phyloP scores from a whole-genome alignment of 176 grass and related monocot genomes.

The Themeda triandra region DNA sequence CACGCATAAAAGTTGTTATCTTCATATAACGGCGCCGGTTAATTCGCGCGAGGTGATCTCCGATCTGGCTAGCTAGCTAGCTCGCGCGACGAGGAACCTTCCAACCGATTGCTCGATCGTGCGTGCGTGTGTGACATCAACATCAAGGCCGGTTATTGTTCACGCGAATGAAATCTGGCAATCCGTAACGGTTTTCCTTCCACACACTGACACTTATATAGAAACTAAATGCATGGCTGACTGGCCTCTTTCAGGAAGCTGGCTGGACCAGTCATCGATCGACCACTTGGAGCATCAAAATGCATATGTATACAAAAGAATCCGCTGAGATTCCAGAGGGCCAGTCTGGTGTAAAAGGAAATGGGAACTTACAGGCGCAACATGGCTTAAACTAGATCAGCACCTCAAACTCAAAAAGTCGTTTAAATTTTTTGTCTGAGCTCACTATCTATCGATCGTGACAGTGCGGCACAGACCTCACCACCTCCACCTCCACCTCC shows the following conservation, averaged over 20 bases:
- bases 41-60: constrained; percentile 16
- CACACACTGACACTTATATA: not conserved
- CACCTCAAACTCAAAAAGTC: not conserved
- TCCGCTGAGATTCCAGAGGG: not conserved
- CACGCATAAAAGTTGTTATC: not conserved
- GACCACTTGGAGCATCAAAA: not conserved
- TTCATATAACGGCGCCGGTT: not conserved
- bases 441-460: not conserved
- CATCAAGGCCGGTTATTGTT: not conserved
- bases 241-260: not conserved
- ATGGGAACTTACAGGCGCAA: not conserved
- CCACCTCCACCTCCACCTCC: too few species aligned
- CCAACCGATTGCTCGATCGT: not conserved
- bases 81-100: too few species aligned
- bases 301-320: too few species aligned
- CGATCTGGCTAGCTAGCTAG: not conserved
- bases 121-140: not conserved
- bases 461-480: constrained; percentile 33
- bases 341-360: not conserved
- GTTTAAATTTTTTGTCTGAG: not conserved
- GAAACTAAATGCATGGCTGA: not conserved
- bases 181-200: not conserved
- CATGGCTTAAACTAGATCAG: not conserved
- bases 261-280: not conserved
- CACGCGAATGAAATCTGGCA: not conserved